Base-by-base conservation (phyloP, 1,284 basidiomycete species). In the Leccinum subrobustum region DNA sequence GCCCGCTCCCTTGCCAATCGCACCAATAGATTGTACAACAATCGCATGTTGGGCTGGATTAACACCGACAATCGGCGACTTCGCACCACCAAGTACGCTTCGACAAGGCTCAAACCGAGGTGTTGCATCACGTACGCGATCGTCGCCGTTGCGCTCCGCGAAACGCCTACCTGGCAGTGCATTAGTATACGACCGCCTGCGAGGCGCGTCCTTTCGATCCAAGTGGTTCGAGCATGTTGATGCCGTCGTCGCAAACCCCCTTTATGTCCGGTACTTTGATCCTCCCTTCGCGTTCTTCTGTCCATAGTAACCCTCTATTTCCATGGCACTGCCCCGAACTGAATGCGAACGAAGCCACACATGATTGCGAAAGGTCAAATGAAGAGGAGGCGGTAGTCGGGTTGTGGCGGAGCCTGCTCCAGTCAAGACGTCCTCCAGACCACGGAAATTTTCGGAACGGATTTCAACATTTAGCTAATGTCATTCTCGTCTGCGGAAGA, bases 381-480 rank as follows among this genome's bases (percentile, higher is more conserved):
- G 51, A 52, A 33, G 51, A 31, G 29, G n/a, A 0, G n/a, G 51
- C 5, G 4, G 48, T 51, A 8, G 51, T 1, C 5, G 51, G 51
- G 16, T 33, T 52, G 51, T 11, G 29, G 27, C 16, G 51, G 51
- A 18, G 51, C 23, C 23, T 23, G 23, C 23, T 23, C 23, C 23
- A 4, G 23, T 23, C 23, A 23, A 23, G 23, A 23, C 23, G 23
- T 23, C 23, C 23, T 23, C 23, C 18, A 61, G 57, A 47, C 50
- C 52, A 16, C 50, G 57, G 11, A 61, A 60, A 35, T 20, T 64
- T 44, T 60, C 69, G 6, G 57, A 12, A 14, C 72, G 72, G 73
- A 63, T 1, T 23, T 3, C 23, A 23, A 23, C 23, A 23, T 3
- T 23, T 23, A 3, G 23, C 23, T 23, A 23, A 23, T 23, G 23